Evolutionary conservation across 352 stramenopile genomes (phyloP).

Genomic region (Phytophthora tubulina): DNA sequence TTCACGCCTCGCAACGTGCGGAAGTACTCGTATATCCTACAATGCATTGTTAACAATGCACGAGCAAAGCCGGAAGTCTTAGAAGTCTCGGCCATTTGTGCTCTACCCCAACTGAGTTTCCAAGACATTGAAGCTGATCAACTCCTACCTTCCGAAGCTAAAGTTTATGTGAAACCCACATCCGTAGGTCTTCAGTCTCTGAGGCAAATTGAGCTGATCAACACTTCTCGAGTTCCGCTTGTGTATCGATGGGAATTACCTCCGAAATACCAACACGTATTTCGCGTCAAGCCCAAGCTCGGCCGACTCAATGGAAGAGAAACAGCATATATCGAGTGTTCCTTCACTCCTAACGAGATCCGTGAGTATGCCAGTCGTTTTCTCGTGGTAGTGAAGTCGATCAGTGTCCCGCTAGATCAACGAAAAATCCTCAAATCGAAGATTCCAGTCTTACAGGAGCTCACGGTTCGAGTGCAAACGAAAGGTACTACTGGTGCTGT

Average conservation of each 20-base stretch:
- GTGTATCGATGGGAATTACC: slow-evolving; percentile 87
- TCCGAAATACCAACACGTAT: slow-evolving; percentile 60
- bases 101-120: slow-evolving; percentile 62
- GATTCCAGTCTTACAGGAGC: slow-evolving; percentile 71
- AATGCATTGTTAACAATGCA: slow-evolving; percentile 83
- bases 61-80: slow-evolving; percentile 55
- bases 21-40: slow-evolving; percentile 64
- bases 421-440: slow-evolving; percentile 28
- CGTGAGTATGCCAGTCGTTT: slow-evolving; percentile 84
- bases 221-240: slow-evolving; percentile 87
- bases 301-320: slow-evolving; percentile 89
- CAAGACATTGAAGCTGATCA: slow-evolving; percentile 36
- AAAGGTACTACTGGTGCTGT: slow-evolving; percentile 81
- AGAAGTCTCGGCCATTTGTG: slow-evolving; percentile 67
- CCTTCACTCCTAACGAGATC: slow-evolving; percentile 84
- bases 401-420: slow-evolving; percentile 60
- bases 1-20: slow-evolving; percentile 64
- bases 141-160: slow-evolving; percentile 36
- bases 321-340: slow-evolving; percentile 58
- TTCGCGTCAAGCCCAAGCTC: slow-evolving; percentile 73
- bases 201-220: slow-evolving; percentile 67
- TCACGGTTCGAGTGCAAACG: slow-evolving; percentile 67
- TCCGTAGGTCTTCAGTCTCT: slow-evolving; percentile 75
- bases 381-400: slow-evolving; percentile 69
- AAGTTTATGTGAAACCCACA: slow-evolving; percentile 89